phyloP scores from a whole-genome alignment of 75 land plant species.

The Selaginella tamariscina region DNA sequence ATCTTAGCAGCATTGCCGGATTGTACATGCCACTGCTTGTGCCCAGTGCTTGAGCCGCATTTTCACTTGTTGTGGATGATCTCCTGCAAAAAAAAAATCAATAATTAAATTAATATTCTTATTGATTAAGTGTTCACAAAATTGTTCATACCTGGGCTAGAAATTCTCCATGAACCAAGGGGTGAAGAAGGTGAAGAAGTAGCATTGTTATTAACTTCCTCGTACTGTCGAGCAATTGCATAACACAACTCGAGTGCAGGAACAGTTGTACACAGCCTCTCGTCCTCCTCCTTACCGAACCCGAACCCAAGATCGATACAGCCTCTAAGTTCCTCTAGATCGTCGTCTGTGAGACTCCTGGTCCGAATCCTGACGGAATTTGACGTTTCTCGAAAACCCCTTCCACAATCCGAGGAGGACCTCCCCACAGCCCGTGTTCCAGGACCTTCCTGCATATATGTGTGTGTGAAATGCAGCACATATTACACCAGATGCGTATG shows the following conservation, averaged over 20 bases:
- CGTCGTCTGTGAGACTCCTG: slow-evolving; percentile 52
- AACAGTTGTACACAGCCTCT: slow-evolving; percentile 37
- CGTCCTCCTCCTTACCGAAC: slow-evolving; percentile 40
- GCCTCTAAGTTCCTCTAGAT: slow-evolving; percentile 51
- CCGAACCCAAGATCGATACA: slow-evolving; percentile 59
- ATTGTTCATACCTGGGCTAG: not conserved
- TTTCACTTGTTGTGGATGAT: slow-evolving; percentile 56
- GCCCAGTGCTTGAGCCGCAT: slow-evolving; percentile 63
- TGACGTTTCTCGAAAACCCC: not conserved
- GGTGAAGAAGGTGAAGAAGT: not conserved
- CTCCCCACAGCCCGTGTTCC: not conserved
- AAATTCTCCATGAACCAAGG: not conserved
- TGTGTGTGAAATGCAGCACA: too few species aligned
- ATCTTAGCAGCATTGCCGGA: slow-evolving; percentile 24
- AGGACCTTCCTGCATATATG: too few species aligned
- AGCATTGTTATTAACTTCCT: not conserved
- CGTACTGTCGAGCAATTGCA: slow-evolving; percentile 41
- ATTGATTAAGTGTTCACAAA: too few species aligned
- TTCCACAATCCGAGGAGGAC: not conserved
- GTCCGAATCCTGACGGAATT: not conserved
- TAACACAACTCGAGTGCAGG: slow-evolving; percentile 61
- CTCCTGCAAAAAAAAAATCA: slow-evolving; percentile 25
- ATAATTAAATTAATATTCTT: too few species aligned
- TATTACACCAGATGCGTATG: too few species aligned
- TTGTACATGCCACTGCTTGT: slow-evolving; percentile 62